These are phyloP conservation scores for Cardamine occulta DNA, from an alignment of 345 rosid species.

Conservation along the genomic window DNA sequence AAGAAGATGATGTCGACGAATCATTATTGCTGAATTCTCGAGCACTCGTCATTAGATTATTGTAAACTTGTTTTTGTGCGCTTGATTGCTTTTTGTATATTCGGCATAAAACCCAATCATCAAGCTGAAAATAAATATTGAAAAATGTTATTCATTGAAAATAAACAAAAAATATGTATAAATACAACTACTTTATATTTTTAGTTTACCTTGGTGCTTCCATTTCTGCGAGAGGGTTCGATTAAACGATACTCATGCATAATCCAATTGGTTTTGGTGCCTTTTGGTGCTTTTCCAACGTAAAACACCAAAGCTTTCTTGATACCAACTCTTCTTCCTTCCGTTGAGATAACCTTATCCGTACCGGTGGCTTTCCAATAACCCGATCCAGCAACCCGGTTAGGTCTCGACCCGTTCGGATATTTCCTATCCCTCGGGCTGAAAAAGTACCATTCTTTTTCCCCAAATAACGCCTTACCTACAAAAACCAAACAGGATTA, in stretches of 20 bases:
- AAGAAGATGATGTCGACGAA: conserved; percentile 64
- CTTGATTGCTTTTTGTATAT: conserved; percentile 83
- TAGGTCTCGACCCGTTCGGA: conserved; percentile 95
- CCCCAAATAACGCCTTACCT: conserved; percentile 93
- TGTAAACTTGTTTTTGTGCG: conserved; percentile 52
- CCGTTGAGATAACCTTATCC: conserved; percentile 71
- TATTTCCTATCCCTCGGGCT: conserved; percentile 93
- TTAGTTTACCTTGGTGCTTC: conserved; percentile 66
- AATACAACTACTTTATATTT: neutral
- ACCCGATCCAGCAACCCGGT: conserved; percentile 91
- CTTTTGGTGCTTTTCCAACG: conserved; percentile 92
- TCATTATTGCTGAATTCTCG: conserved; percentile 68
- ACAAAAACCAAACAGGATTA: conserved; percentile 19
- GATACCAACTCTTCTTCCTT: conserved; percentile 82
- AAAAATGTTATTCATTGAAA: neutral
- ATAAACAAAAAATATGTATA: neutral
- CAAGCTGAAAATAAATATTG: conserved; percentile 53
- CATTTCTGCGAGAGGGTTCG: conserved; percentile 58
- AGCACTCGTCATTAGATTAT: conserved; percentile 43
- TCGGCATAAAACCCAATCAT: conserved; percentile 96
- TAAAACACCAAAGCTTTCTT: conserved; percentile 95
- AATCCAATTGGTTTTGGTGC: conserved; percentile 97
- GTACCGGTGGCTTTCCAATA: conserved; percentile 99
- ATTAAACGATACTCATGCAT: conserved; percentile 95
- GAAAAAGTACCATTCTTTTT: conserved; percentile 95